Evolutionary conservation across 2,329 filamentous ascomycete species (phyloP).

Genomic region (Colletotrichum sp.): DNA sequence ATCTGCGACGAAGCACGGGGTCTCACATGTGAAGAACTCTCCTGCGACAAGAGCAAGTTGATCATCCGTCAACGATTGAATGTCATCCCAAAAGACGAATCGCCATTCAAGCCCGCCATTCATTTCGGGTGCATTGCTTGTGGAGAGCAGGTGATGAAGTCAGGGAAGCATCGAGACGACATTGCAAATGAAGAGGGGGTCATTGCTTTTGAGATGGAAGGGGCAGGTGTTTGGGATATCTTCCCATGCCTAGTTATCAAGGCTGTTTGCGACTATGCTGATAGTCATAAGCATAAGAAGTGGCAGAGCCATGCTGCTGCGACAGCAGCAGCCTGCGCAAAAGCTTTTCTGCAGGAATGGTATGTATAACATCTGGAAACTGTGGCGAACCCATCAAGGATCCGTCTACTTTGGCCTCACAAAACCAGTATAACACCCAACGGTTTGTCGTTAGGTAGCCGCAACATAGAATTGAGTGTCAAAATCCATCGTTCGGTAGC

Average conservation of each 20-base stretch:
- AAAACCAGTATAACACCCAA: too few relatives aligned
- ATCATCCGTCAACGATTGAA: too few relatives aligned
- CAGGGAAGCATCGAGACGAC: constrained; percentile 27
- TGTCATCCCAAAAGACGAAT: too few relatives aligned
- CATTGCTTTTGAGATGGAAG: constrained; percentile 32
- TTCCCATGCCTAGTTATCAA: constrained; percentile 39
- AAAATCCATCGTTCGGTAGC: too few relatives aligned
- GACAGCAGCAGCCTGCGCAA: constrained; percentile 34
- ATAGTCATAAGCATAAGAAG: constrained; percentile 40
- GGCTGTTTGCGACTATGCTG: constrained; percentile 44
- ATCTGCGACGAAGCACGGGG: too few relatives aligned
- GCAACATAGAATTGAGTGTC: too few relatives aligned
- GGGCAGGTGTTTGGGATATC: constrained; percentile 23
- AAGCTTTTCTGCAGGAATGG: neutral
- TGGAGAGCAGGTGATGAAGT: constrained; percentile 13
- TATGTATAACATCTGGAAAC: neutral
- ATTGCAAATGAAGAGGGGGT: constrained; percentile 19
- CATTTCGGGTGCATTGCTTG: constrained; percentile 22
- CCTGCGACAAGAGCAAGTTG: too few relatives aligned
- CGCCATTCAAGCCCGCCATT: too few relatives aligned
- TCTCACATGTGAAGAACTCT: too few relatives aligned
- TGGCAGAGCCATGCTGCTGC: constrained; percentile 42
- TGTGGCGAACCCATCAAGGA: too few relatives aligned
- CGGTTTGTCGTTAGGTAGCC: too few relatives aligned
- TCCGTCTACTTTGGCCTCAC: too few relatives aligned